These are phyloP conservation scores for Friedmanniomyces simplex DNA, from an alignment of 495 filamentous ascomycete genomes.

Conservation along the genomic window DNA sequence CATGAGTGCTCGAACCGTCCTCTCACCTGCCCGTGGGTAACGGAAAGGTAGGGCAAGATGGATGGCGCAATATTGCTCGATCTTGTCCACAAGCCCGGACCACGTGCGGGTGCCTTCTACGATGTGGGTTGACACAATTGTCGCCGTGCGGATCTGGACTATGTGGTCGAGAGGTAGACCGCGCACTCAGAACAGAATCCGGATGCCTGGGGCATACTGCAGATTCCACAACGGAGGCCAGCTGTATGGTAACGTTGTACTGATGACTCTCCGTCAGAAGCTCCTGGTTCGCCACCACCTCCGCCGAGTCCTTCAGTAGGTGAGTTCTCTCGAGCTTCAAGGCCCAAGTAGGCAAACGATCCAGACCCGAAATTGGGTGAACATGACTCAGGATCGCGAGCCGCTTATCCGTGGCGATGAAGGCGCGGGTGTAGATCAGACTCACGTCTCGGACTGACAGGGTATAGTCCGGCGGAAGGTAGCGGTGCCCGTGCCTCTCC, in stretches of 20 bases:
- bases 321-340: not conserved
- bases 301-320: not conserved
- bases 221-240: not conserved
- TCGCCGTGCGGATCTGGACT: not conserved
- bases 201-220: not conserved
- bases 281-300: too few relatives aligned
- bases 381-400: not conserved
- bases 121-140: not conserved
- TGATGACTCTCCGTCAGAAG: not conserved
- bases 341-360: not conserved
- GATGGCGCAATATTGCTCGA: not conserved
- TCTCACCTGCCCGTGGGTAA: not conserved
- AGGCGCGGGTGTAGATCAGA: not conserved
- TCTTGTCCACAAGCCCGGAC: not conserved
- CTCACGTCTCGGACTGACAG: not conserved
- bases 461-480: not conserved
- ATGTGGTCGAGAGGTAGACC: not conserved
- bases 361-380: not conserved
- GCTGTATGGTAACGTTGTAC: not conserved
- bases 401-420: not conserved
- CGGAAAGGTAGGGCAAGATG: not conserved
- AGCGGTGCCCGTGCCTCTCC: not conserved
- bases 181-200: not conserved
- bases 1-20: not conserved
- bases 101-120: not conserved